A percentile compares a stretch with the other conserved stretches of the same genome.
Evolutionary conservation across 78 protist genomes (phyloP).

Genomic region (Capsaspora owczarzaki): DNA sequence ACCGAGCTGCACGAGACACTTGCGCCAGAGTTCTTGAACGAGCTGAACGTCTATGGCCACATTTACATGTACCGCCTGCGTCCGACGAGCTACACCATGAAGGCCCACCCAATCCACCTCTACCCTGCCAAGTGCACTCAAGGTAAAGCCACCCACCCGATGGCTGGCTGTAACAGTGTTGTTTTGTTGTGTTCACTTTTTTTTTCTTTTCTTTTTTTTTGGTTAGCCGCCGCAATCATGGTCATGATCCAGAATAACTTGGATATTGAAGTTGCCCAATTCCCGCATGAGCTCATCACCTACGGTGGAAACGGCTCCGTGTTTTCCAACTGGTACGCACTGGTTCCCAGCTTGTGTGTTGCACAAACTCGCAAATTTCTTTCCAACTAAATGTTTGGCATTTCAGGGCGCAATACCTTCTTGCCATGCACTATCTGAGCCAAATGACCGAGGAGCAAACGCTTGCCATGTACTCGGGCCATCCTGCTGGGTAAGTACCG

Average conservation of each 20-base stretch:
- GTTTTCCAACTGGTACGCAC: not conserved
- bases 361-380: not conserved
- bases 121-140: not conserved
- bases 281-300: slow-evolving; percentile 5
- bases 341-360: not conserved
- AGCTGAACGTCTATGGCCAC: not conserved
- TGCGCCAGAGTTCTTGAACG: not conserved
- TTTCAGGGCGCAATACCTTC: not conserved
- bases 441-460: not conserved
- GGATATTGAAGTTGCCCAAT: not conserved
- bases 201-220: not conserved
- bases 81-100: not conserved
- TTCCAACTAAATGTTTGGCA: not conserved
- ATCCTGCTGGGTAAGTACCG: not conserved
- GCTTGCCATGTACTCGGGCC: not conserved
- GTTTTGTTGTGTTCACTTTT: not conserved
- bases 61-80: slow-evolving; percentile 1
- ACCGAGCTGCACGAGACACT: not conserved
- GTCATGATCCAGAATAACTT: not conserved
- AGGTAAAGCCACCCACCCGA: not conserved
- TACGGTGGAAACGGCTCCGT: not conserved
- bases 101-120: not conserved
- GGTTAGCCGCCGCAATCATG: not conserved
- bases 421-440: not conserved
- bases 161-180: too few species aligned